These are phyloP conservation scores for Lippia alba DNA, from an alignment of 305 asterid species.

Conservation along the genomic window DNA sequence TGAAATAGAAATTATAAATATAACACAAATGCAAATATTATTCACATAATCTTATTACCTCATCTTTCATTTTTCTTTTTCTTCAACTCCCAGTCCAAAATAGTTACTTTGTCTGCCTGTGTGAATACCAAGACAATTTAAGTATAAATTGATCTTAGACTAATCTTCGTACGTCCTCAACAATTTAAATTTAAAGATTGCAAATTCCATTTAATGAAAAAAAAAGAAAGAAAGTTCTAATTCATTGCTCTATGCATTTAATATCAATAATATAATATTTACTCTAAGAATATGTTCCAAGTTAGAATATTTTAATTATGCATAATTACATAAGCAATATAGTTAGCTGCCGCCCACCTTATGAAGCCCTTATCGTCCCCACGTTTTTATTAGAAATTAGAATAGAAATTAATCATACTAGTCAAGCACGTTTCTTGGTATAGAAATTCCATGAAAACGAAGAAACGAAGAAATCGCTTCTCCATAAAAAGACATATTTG, in stretches of 20 bases:
- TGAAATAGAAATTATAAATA: too few relatives aligned
- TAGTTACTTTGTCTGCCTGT: neutral
- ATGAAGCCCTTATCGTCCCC: slow-evolving; percentile 33
- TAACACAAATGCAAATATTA: too few relatives aligned
- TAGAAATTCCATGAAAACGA: slow-evolving; percentile 40
- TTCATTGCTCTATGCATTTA: neutral
- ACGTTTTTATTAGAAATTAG: slow-evolving; percentile 31
- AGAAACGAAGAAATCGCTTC: slow-evolving; percentile 34
- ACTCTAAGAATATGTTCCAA: too few relatives aligned
- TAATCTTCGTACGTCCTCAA: neutral
- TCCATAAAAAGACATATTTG: slow-evolving; percentile 24
- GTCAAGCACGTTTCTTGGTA: slow-evolving; percentile 52
- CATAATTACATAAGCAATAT: neutral
- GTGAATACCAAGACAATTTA: neutral
- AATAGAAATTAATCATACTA: neutral
- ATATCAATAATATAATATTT: neutral
- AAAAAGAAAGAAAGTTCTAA: neutral
- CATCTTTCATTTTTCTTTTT: neutral
- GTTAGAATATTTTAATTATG: too few relatives aligned
- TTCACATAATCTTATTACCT: neutral
- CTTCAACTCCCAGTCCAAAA: slow-evolving; percentile 7
- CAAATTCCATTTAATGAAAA: too few relatives aligned
- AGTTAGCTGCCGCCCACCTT: slow-evolving; percentile 35
- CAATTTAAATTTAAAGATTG: neutral
- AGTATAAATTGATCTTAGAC: neutral